A percentile compares a stretch with the other conserved stretches of the same genome.
Conservation (phyloP, 2,329 filamentous ascomycete species). For the Xylariaceae sp. region DNA sequence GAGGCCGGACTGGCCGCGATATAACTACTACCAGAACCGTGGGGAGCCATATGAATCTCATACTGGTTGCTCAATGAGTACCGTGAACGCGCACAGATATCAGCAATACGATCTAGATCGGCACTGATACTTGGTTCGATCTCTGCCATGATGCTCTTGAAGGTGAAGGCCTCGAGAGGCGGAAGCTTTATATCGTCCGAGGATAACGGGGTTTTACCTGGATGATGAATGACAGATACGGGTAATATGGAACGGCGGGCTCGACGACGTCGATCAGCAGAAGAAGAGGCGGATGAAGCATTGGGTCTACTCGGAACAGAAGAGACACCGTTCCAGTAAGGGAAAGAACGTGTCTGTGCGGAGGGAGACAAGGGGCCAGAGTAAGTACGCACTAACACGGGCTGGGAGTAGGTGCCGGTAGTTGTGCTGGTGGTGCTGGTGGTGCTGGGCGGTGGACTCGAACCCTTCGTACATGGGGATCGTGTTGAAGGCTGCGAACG, state of each 20-base stretch:
- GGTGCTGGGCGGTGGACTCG: constrained; percentile 31
- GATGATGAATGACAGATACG: constrained; percentile 41
- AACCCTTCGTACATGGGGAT: constrained; percentile 47
- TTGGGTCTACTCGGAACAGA: constrained; percentile 23
- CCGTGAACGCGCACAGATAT: constrained; percentile 60
- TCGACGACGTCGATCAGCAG: constrained; percentile 21
- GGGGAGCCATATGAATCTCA: constrained; percentile 59
- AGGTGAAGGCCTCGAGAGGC: constrained; percentile 58
- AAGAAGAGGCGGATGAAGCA: constrained; percentile 12
- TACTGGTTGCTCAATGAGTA: constrained; percentile 64
- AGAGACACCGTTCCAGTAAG: constrained; percentile 27
- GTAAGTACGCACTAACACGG: constrained; percentile 62
- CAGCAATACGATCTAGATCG: constrained; percentile 59
- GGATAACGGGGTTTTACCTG: constrained; percentile 34
- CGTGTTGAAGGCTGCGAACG: constrained; percentile 49
- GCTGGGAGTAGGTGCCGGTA: constrained; percentile 53
- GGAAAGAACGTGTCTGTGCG: constrained; percentile 27
- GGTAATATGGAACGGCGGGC: constrained; percentile 35
- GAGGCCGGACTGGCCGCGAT: constrained; percentile 29
- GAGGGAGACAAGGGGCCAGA: constrained; percentile 43
- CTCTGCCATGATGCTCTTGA: constrained; percentile 58
- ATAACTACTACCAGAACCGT: constrained; percentile 52
- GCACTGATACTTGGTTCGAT: constrained; percentile 50
- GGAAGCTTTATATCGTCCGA: constrained; percentile 45
- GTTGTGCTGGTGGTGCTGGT: constrained; percentile 24